Base-by-base conservation (phyloP, 495 filamentous ascomycete genomes). In the Acidomyces sp. region DNA sequence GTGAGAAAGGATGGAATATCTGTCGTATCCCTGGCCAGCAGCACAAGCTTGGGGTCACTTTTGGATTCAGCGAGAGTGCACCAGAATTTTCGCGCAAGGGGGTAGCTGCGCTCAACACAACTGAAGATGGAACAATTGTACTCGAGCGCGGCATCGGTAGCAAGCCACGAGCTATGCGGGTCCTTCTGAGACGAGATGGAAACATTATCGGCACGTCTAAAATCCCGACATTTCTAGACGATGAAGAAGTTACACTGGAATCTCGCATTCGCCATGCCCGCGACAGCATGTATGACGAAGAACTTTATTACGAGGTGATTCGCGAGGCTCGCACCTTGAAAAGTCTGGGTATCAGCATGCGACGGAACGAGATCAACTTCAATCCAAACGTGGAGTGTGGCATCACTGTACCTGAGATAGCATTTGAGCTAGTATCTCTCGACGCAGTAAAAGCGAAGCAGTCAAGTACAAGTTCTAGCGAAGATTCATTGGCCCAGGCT, bases 251-350 rank as follows among this genome's bases (percentile, higher is more conserved):
- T 2, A 60, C 66, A 1, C 62, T 75, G 12, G 76, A 86, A 45
- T 65, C 76, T 25, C 71, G 71, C 6, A 82, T 96, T 31, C 68
- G 78, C 13, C 77, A 85, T 48, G 84, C 86, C 9, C 77, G 87
- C 20, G 80, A 99, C 57, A 85, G 82, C 40, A 66, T 93, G 1
- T 95, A 83, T 54, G 81, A 87, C 39, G 79, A 93, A 52, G 92
- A 99, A 55, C 61, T 99, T n/a, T 93, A 85, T 68, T 77, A 93
- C 46, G 90, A 96, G 58, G 58, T 99, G 16, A 74, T 78, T 34
- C 71, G 81, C 9, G 92, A 99, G 61, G 77, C 80, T 2, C 75
- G 84, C 4, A 62, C 68, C 0, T 61, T 92, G 26, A 67, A 74
- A 7, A 70, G 70, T 29, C 72, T 75, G 17, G 70, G 76, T 6